phyloP scores from a whole-genome alignment of 1,139 yeast species.

The Suhomyces guaymorum region DNA sequence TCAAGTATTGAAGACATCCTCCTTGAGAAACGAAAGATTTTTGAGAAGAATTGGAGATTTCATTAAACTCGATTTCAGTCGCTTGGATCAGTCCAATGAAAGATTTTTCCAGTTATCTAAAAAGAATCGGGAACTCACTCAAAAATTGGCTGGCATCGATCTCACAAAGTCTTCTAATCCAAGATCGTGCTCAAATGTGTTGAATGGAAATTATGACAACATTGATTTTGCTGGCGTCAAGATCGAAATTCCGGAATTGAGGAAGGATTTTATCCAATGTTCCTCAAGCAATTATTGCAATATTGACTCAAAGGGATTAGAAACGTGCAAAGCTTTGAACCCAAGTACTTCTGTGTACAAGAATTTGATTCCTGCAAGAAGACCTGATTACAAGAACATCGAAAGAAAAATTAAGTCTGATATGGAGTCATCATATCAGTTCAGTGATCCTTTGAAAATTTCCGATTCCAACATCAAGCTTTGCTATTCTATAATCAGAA shows the following conservation, averaged over 20 bases:
- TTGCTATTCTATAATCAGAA: slow-evolving; percentile 20
- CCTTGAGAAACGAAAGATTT: slow-evolving; percentile 30
- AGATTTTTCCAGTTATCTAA: slow-evolving; percentile 10
- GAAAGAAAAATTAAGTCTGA: slow-evolving; percentile 38
- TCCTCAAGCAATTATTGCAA: too few relatives aligned
- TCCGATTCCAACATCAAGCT: slow-evolving; percentile 25
- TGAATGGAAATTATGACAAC: slow-evolving; percentile 6
- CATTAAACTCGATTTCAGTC: slow-evolving; percentile 28
- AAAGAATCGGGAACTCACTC: slow-evolving; percentile 13
- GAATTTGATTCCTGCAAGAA: slow-evolving; percentile 25
- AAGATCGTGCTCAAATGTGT: slow-evolving; percentile 4
- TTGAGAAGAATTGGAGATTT: slow-evolving; percentile 28
- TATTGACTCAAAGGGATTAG: too few relatives aligned
- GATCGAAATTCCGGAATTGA: slow-evolving; percentile 8
- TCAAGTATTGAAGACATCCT: slow-evolving; percentile 45
- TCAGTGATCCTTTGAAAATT: slow-evolving; percentile 38
- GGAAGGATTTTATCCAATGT: background rate
- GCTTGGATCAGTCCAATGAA: slow-evolving; percentile 4
- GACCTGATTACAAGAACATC: slow-evolving; percentile 33
- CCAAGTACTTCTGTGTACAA: slow-evolving; percentile 24
- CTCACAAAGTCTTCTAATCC: background rate
- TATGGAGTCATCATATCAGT: slow-evolving; percentile 25
- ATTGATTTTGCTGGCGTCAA: slow-evolving; percentile 5
- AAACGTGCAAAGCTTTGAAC: slow-evolving; percentile 5
- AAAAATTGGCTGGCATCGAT: slow-evolving; percentile 2